Base-by-base conservation (phyloP, 305 asterid species). In the Fraxinus dipetala region DNA sequence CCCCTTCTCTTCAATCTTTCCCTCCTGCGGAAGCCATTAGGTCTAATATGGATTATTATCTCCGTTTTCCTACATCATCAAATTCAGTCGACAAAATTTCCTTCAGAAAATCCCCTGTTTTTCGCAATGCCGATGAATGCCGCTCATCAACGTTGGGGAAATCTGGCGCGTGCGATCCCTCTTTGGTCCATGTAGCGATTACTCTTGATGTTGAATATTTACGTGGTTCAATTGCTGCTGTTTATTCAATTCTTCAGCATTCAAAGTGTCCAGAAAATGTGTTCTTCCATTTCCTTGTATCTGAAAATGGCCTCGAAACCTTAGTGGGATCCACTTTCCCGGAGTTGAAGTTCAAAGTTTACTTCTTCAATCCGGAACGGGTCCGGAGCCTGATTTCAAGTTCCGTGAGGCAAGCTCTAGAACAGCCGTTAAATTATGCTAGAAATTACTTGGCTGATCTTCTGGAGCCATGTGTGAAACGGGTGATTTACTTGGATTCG, bases 11-110 rank as follows among this genome's bases (percentile, higher is more conserved):
- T 1, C 99, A 94, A 65, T 94, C 97, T 5, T 94, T 93, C 8
- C 99, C 95, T 1, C 98, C 99, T 6, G 99, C 98, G 11, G 99
- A 95, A 88, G 98, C 99, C 45, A 95, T 95, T 76, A 87, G 91
- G 80, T 94, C 97, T 8, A 82, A 85, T 82, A 83, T 85, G 22
- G 90, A 91, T 56, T 84, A 89, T 67, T 77, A 85, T 81, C 90
- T 85, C 81, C 81, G 91, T 73, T 86, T 84, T 26, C 88, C 80
- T 14, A 56, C 84, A 14, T 40, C 88, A 2, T 26, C 81, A 9
- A 78, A 74, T 22, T n/a, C 78, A 3, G 65, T 79, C 26, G 82
- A 81, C 76, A 88, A 85, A 24, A 89, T 90, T 67, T 75, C 92
- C 20, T 95, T 92, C 89, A 88, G 98, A 36, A 83, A 88, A 78